Evolutionary conservation across 2,329 filamentous ascomycete species (phyloP).

Genomic region (Colletotrichum sp.): DNA sequence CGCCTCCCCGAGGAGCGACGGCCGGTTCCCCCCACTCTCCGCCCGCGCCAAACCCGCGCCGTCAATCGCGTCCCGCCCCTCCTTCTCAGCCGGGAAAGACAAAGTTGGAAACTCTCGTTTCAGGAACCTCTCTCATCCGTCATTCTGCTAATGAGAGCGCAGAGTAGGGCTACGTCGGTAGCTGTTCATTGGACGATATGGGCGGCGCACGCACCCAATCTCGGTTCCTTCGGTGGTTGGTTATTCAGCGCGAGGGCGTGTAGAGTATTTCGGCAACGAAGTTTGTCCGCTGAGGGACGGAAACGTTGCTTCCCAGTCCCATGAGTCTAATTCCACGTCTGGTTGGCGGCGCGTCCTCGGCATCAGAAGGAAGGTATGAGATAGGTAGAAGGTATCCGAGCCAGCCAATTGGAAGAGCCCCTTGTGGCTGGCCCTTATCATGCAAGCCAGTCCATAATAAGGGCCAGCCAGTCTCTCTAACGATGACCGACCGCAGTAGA

Average conservation of each 20-base stretch:
- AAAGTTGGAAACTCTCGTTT: background rate
- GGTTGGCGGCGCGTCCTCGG: background rate
- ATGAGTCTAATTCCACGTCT: background rate
- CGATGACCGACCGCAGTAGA: background rate
- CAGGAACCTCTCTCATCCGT: background rate
- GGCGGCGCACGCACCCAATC: background rate
- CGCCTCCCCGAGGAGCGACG: background rate
- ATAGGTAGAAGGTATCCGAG: background rate
- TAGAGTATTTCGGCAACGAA: background rate
- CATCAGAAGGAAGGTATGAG: background rate
- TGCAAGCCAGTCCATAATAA: too few relatives aligned
- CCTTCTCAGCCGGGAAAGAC: background rate
- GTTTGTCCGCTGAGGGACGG: background rate
- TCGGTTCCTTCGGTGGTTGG: background rate
- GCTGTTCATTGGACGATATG: background rate
- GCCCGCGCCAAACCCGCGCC: background rate
- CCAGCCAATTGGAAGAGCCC: background rate
- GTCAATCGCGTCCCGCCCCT: background rate
- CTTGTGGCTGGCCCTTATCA: accelerated
- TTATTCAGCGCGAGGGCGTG: background rate
- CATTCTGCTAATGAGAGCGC: background rate
- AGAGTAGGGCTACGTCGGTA: background rate
- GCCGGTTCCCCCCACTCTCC: background rate
- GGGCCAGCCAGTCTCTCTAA: too few relatives aligned
- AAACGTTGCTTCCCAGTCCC: accelerated